A percentile compares a stretch with the other conserved stretches of the same genome.
Evolutionary conservation across 2,329 filamentous ascomycete species (phyloP).

Genomic region (Mycosphaerelloides madeirae): DNA sequence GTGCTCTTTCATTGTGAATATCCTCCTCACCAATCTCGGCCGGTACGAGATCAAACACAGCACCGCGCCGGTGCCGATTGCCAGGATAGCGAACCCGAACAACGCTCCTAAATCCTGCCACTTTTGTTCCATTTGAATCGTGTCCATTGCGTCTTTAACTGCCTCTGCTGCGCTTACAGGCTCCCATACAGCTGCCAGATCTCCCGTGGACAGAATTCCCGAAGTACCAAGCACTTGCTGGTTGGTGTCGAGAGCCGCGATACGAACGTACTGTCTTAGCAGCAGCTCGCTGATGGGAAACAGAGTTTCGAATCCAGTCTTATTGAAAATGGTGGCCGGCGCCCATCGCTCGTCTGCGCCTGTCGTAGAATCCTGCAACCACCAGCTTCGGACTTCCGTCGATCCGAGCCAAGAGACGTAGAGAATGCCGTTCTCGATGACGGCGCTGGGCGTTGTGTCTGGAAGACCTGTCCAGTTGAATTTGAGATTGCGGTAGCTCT

Average conservation of each 20-base stretch:
- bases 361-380: constrained; percentile 36
- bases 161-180: too few species aligned
- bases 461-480: constrained; percentile 43
- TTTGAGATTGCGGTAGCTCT: constrained; percentile 50
- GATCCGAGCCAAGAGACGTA: constrained; percentile 50
- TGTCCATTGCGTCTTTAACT: too few species aligned
- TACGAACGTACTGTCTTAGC: constrained; percentile 16
- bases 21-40: neutral
- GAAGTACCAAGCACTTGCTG: constrained; percentile 5
- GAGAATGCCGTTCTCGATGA: constrained; percentile 24
- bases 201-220: neutral
- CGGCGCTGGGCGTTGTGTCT: constrained; percentile 22
- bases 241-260: constrained; percentile 19
- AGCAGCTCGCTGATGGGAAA: constrained; percentile 9
- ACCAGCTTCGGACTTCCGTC: constrained; percentile 42
- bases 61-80: constrained; percentile 2
- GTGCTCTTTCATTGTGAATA: neutral
- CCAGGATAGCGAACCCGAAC: constrained; percentile 3
- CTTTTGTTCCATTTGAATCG: neutral
- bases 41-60: neutral
- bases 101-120: constrained; percentile 6
- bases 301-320: constrained; percentile 20
- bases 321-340: constrained; percentile 1
- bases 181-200: neutral
- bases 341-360: neutral